phyloP scores from a whole-genome alignment of 2,329 filamentous ascomycete species.

The Rhynchosporium graminicola region DNA sequence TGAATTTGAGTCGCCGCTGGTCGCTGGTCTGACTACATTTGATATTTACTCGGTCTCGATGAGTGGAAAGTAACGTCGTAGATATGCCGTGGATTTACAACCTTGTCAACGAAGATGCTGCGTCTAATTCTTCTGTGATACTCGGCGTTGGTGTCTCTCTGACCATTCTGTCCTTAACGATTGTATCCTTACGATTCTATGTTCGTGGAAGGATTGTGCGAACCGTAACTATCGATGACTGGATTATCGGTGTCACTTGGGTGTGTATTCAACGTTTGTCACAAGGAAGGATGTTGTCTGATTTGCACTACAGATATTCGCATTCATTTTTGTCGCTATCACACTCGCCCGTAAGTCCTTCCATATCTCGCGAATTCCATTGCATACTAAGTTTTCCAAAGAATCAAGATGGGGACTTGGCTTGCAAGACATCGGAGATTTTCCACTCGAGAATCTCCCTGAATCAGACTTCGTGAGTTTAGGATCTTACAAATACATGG shows the following conservation, averaged over 20 bases:
- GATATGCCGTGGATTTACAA: conserved; percentile 20
- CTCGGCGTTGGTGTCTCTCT: conserved; percentile 18
- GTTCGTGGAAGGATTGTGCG: conserved; percentile 17
- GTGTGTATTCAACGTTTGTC: conserved; percentile 23
- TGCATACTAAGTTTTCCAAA: conserved; percentile 24
- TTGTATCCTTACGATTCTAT: conserved; percentile 17
- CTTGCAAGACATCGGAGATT: conserved; percentile 41
- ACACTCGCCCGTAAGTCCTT: conserved; percentile 43
- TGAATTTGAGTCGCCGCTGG: background rate
- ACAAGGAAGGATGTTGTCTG: background rate
- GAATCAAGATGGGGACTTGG: conserved; percentile 50
- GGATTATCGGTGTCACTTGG: conserved; percentile 40
- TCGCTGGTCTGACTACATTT: background rate
- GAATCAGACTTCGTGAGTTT: conserved; percentile 43
- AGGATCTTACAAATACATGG: background rate
- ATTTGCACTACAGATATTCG: conserved; percentile 21
- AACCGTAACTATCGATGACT: conserved; percentile 34
- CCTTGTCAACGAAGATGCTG: conserved; percentile 12
- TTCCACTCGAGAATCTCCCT: conserved; percentile 44
- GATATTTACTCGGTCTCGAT: background rate
- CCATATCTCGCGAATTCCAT: background rate
- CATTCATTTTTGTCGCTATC: conserved; percentile 43
- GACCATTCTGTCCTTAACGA: conserved; percentile 13
- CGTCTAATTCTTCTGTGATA: conserved; percentile 12
- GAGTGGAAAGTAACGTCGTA: conserved; percentile 1